Base-by-base conservation (phyloP, 768 basidiomycete species). In the Cyclocybe cylindracea region DNA sequence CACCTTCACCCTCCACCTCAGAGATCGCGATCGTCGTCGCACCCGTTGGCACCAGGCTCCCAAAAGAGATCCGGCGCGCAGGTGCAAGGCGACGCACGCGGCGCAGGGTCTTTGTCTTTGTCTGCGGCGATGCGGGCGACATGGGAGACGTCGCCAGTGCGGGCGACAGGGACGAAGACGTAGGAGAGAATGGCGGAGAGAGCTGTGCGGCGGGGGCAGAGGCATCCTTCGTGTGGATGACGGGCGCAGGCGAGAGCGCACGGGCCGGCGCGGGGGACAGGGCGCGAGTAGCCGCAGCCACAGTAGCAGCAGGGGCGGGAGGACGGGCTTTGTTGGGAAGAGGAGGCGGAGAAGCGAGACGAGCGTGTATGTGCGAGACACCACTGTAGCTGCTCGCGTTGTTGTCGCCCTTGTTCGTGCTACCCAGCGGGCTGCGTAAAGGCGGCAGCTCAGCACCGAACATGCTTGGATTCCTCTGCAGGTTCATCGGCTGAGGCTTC, bases 51-150 rank as follows among this genome's bases (percentile, higher is more conserved):
- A 65, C 69, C 33, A 82, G 56, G 39, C 74, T 83, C 11, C 84
- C 81, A 61, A 91, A 91, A 1, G 85, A 86, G 41, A 90, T 90
- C 50, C 83, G 72, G 57, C 81, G 72, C 33, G 75, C 83, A 24
- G 76, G 74, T 2, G 70, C 74, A 41, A 74, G 65, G 42, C 72
- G 72, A 54, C 77, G 76, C 3, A 80, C 76, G 35, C 84, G 71
- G 37, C 85, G 70, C 35, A 85, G 69, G 0, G 79, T 79, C 44
- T 54, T 53, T 33, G 56, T 48, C 19, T 46, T 16, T 39, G 53
- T 44, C 29, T 39, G 49, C 18, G 42, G 38, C 7, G 48, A 45
- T 10, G 46, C 31, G 13, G 55, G n/a, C 3, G 40, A 46, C 51
- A 48, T 35, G 9, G 46, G 39, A 35, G 10, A 19, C 13, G 32